Evolutionary conservation across 83 land plant genomes (phyloP), one percentile per base, ranked within the genome.

Genomic region (Diphasiastrum complanatum): DNA sequence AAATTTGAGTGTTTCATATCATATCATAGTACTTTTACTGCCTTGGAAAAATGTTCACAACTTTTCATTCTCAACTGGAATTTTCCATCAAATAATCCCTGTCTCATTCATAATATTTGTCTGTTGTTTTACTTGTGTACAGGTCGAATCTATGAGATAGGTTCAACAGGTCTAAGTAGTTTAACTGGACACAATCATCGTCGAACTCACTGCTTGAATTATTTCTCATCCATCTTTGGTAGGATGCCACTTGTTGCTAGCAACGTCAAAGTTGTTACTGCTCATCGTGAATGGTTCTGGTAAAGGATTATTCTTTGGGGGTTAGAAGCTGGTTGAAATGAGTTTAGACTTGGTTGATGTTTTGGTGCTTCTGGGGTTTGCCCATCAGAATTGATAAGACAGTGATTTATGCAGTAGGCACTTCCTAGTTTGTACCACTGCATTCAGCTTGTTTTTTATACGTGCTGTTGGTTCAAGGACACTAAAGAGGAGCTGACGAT

Each of bases 81-180:
- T 20, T 18, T 4, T 54, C n/a, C n/a, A n/a, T n/a, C n/a, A n/a
- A n/a, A n/a, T n/a, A n/a, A n/a, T n/a, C n/a, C n/a, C n/a, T n/a
- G n/a, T n/a, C n/a, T n/a, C n/a, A n/a, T n/a, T n/a, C n/a, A n/a
- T n/a, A n/a, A n/a, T n/a, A n/a, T n/a, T n/a, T n/a, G n/a, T n/a
- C n/a, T n/a, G n/a, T n/a, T n/a, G n/a, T n/a, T 24, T 33, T 46
- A 23, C 14, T 28, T 64, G 47, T 71, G 14, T 45, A 73, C 73
- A 93, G 99, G 89, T 3, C 78, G 77, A 32, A 54, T 89, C 51
- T 72, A 28, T 52, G 99, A 93, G 74, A 89, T 93, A 59, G 99
- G 99, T 47, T 83, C 96, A 26, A 72, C 83, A 48, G 99, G 99
- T 16, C 88, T 93, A 30, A 93, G 99, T 68, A 93, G 89, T 79